Evolutionary conservation across 371 early-diverging fungal genomes (phyloP), one percentile per base, ranked within the genome.

Genomic region (Zychaea mexicana): DNA sequence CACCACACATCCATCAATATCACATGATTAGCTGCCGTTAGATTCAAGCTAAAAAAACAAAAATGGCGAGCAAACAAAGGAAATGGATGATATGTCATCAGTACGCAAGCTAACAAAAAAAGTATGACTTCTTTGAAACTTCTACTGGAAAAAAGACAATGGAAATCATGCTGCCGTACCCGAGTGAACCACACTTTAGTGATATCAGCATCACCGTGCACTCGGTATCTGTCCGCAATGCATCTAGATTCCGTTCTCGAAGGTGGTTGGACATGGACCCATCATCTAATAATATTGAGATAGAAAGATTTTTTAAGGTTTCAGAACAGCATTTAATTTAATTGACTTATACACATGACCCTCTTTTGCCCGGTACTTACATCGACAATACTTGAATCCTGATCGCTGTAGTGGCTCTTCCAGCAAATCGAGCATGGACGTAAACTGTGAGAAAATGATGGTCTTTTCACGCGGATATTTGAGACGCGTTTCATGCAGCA

Each of bases 391-490:
- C 74, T 74, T 88, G 84, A 70, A 90, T 45, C 66, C 90, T 70
- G 68, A 32, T 28, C 85, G 66, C 7, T 69, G 70, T 52, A 95
- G 71, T 1, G 92, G 87, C 66, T 83, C 85, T 36, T 91, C 90
- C 53, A 93, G 77, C 53, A 94, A 67, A 63, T 90, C 88, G 24
- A 95, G 72, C 79, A 94, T 90, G 53, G 89, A 80, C 5, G 89
- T 88, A 61, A 92, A 95, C 69, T 95, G 94, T n/a, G 93, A 93
- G 70, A 94, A 95, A 3, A 94, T 86, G 61, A 95, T 92, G 30
- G 90, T 84, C 71, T 95, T 95, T 60, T 85, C 82, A 7, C 60
- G 66, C 28, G 78, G 80, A 54, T 56, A 61, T 15, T 47, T 57
- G 47, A 39, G 57, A 26, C 76, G 68, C 2, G 78, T 76, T 7